Percentiles rank a stretch among this genome's conserved stretches.
Conservation (phyloP, 1,284 basidiomycete species). For the Clitocybe nebularis region DNA sequence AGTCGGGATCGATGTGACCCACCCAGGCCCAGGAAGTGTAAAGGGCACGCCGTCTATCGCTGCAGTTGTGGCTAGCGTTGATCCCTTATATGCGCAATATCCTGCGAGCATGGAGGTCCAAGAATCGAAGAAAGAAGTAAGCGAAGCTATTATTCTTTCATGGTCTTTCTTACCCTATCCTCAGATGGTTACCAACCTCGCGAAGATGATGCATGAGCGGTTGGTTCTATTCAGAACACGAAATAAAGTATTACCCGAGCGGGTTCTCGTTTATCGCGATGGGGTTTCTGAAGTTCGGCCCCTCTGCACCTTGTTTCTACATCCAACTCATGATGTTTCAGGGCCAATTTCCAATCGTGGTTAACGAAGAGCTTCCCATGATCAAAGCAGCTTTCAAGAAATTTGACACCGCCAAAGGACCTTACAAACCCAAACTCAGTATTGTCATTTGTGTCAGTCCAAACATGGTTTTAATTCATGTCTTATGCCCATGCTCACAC, state of each 20-base stretch:
- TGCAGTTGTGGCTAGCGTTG: slow-evolving; percentile 73
- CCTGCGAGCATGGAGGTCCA: slow-evolving; percentile 72
- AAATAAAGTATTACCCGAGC: slow-evolving; percentile 49
- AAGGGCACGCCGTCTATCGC: slow-evolving; percentile 73
- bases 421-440: slow-evolving; percentile 65
- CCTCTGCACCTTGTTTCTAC: not conserved
- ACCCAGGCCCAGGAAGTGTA: slow-evolving; percentile 66
- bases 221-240: slow-evolving; percentile 46
- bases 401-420: slow-evolving; percentile 40
- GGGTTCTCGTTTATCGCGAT: slow-evolving; percentile 73
- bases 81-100: slow-evolving; percentile 62
- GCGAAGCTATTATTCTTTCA: slow-evolving; percentile 11
- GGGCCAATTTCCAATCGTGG: slow-evolving; percentile 72
- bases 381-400: slow-evolving; percentile 58
- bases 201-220: slow-evolving; percentile 67
- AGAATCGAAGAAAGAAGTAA: slow-evolving; percentile 68
- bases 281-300: slow-evolving; percentile 65
- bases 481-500: no score
- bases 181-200: slow-evolving; percentile 69
- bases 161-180: not conserved
- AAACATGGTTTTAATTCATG: no score
- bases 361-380: slow-evolving; percentile 59
- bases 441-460: slow-evolving; percentile 63
- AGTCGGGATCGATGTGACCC: slow-evolving; percentile 81
- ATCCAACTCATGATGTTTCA: no score